Evolutionary conservation across 768 basidiomycete genomes (phyloP), one percentile per base, ranked within the genome.

Genomic region (Boletus bicolor): DNA sequence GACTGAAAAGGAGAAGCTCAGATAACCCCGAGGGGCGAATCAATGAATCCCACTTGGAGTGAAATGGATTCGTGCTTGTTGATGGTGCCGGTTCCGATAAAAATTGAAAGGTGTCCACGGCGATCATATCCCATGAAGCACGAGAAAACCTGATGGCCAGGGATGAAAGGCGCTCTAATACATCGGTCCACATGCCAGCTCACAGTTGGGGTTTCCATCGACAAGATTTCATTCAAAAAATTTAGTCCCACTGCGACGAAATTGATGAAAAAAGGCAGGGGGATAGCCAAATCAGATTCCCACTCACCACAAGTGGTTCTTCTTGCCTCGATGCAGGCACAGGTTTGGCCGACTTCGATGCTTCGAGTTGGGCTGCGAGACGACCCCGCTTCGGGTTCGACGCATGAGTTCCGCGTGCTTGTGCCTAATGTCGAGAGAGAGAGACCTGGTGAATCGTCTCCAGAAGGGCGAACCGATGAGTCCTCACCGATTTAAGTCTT

Each of bases 401-500:
- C 53, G 70, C 63, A 59, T 67, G 73, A 57, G 71, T 74, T 42
- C 78, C 79, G 61, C 79, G 74, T 64, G 69, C 64, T 66, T 73
- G 76, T 60, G 63, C 71, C 79, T 80, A 61, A 28, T 17, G 42
- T 57, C 49, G 42, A 55, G 44, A 44, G 48, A 38, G 48, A 38
- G 37, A 54, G 44, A 42, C 45, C 39, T 49, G 46, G 69, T 68
- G 63, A 72, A 67, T 66, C 60, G 19, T 51, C 53, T 54, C 52
- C 54, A 52, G 61, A 63, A 64, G 36, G 26, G 32, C 26, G 32
- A 47, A 26, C 51, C 21, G 34, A 48, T 54, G 56, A 24, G 21
- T 51, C 73, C 82, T 73, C 62, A 84, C 84, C 64, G 77, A 76
- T 71, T 83, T 75, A 67, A 79, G 58, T 59, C 84, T 76, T 63